These are phyloP conservation scores for Sherardia arvensis DNA, from an alignment of 257 asterid genomes.

Conservation along the genomic window DNA sequence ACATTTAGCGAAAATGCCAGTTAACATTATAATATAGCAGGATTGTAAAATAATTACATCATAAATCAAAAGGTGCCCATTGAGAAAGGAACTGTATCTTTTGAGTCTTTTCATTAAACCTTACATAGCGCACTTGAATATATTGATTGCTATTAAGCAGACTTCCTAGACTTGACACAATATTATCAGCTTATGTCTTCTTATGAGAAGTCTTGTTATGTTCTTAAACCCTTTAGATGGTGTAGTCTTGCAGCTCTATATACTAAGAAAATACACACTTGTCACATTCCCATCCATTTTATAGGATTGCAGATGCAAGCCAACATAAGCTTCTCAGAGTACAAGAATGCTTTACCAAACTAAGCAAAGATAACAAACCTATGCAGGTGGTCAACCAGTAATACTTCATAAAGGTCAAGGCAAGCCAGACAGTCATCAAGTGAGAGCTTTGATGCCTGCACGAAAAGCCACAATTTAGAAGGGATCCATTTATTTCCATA, in stretches of 20 bases:
- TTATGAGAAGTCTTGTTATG: not conserved
- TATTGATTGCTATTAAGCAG: too few species aligned
- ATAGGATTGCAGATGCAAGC: not conserved
- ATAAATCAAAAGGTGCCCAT: too few species aligned
- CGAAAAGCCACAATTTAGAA: slow-evolving; percentile 2
- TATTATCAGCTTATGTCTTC: not conserved
- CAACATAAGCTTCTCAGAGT: not conserved
- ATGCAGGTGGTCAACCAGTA: slow-evolving; percentile 69
- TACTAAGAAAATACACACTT: not conserved
- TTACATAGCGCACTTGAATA: not conserved
- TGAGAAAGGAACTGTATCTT: not conserved
- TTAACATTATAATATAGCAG: not conserved
- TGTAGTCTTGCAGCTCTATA: not conserved
- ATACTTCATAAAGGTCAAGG: slow-evolving; percentile 75
- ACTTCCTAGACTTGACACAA: not conserved
- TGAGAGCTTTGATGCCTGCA: slow-evolving; percentile 81
- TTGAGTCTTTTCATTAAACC: not conserved
- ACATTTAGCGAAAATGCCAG: not conserved
- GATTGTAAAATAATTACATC: too few species aligned
- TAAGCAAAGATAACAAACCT: slow-evolving; percentile 39
- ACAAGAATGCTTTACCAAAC: not conserved
- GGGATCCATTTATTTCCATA: too few species aligned
- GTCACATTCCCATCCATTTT: not conserved
- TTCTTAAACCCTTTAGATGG: not conserved
- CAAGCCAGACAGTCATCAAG: slow-evolving; percentile 75